phyloP scores from a whole-genome alignment of 176 grass and related monocot species.

The Elaeis guineensis region DNA sequence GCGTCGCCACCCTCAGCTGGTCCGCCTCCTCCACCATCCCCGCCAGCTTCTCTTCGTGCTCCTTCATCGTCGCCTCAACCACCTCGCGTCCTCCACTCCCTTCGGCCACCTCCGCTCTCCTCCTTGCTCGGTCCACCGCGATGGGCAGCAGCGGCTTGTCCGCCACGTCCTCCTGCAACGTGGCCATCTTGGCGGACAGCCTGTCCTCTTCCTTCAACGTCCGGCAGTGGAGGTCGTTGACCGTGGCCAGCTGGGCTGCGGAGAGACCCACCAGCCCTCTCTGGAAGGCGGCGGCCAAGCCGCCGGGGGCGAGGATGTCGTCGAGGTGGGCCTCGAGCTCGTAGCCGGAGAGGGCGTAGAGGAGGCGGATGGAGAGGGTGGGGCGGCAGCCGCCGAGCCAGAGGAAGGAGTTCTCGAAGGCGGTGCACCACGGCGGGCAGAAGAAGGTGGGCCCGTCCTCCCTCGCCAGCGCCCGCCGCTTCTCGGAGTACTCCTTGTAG shows the following conservation, averaged over 20 bases:
- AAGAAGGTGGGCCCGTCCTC: slow-evolving; percentile 40
- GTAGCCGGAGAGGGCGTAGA: slow-evolving; percentile 49
- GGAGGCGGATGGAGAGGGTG: slow-evolving; percentile 48
- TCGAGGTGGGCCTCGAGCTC: slow-evolving; percentile 35
- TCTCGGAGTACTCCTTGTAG: slow-evolving; percentile 46
- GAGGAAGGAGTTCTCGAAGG: slow-evolving; percentile 67
- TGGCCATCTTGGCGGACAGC: not conserved
- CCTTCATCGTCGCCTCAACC: not conserved
- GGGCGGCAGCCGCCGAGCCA: slow-evolving; percentile 73
- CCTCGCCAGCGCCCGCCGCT: slow-evolving; percentile 17
- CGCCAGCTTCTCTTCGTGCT: not conserved
- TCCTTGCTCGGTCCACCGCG: not conserved
- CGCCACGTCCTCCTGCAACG: slow-evolving; percentile 7
- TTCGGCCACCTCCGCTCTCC: no score
- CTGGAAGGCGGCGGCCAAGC: not conserved
- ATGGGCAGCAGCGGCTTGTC: slow-evolving; percentile 2
- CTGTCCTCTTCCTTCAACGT: not conserved
- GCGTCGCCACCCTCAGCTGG: not conserved
- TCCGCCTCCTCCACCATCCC: slow-evolving; percentile 5
- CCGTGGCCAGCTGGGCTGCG: not conserved
- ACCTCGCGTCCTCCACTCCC: no score
- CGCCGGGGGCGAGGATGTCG: not conserved
- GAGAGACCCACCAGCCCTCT: not conserved
- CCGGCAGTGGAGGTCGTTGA: slow-evolving; percentile 4
- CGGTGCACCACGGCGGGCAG: slow-evolving; percentile 63